Percentiles rank a stretch among this genome's conserved stretches.
These are phyloP conservation scores for Isochrysis galbana DNA, from an alignment of 78 protist species.

Conservation along the genomic window DNA sequence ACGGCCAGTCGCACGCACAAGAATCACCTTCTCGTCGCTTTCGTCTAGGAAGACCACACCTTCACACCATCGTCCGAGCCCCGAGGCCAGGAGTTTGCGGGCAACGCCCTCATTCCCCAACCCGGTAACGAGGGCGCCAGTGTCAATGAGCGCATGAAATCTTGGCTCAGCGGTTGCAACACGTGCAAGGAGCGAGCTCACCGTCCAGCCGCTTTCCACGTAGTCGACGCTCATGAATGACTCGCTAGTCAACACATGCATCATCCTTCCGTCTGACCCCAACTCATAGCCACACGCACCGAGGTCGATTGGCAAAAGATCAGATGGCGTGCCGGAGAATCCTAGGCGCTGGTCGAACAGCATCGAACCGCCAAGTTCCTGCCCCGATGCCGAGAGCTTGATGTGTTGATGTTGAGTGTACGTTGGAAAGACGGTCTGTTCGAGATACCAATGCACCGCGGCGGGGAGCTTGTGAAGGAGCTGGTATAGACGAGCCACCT, in stretches of 20 bases:
- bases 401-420: constrained; percentile 45
- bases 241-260: constrained; percentile 30
- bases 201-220: constrained; percentile 46
- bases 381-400: constrained; percentile 60
- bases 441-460: constrained; percentile 52
- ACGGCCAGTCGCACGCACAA: constrained; percentile 50
- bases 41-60: constrained; percentile 66
- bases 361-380: constrained; percentile 58
- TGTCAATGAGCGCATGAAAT: constrained; percentile 70
- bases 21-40: constrained; percentile 44
- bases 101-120: constrained; percentile 64
- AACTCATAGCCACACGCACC: constrained; percentile 53
- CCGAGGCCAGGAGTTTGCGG: constrained; percentile 36
- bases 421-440: constrained; percentile 60
- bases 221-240: neutral
- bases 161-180: constrained; percentile 51
- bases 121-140: constrained; percentile 78
- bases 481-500: constrained; percentile 5
- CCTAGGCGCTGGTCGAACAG: constrained; percentile 56
- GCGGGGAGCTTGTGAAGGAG: constrained; percentile 46
- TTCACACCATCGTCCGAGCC: constrained; percentile 36
- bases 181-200: constrained; percentile 27
- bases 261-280: constrained; percentile 49
- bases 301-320: constrained; percentile 55
- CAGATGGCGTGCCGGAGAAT: constrained; percentile 69